Conservation (phyloP, 2,329 filamentous ascomycete genomes). For the Talaromyces sp. region DNA sequence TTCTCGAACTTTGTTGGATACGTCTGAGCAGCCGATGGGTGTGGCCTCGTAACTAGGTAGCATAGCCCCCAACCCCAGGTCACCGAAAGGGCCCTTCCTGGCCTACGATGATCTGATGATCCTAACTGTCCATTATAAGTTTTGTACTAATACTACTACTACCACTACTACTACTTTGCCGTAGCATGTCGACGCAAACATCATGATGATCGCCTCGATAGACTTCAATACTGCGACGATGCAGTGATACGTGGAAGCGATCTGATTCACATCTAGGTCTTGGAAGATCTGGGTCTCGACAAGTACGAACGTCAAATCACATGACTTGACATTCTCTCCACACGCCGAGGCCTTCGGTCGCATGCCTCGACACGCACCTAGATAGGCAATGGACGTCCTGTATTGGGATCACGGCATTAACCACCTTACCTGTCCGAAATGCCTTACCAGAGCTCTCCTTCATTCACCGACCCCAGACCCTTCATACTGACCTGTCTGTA, state of each 20-base stretch:
- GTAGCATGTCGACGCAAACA: neutral
- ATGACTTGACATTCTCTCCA: neutral
- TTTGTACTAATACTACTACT: neutral
- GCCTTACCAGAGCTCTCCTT: neutral
- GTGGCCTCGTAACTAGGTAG: neutral
- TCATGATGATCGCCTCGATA: neutral
- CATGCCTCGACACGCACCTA: neutral
- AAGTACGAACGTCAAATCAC: neutral
- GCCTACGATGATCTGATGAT: neutral
- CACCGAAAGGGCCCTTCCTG: neutral
- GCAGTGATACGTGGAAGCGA: conserved; percentile 5
- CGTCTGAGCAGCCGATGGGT: neutral
- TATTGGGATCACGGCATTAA: neutral
- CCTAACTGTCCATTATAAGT: neutral
- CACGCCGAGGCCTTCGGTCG: neutral
- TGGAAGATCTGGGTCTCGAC: neutral
- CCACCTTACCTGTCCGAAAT: neutral
- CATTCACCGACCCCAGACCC: neutral
- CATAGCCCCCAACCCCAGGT: conserved; percentile 6
- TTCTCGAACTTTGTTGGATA: neutral
- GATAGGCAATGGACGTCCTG: neutral
- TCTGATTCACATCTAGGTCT: neutral
- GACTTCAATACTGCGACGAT: conserved; percentile 1
- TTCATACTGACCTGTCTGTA: neutral
- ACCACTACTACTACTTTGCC: neutral